Evolutionary conservation across 78 protist genomes (phyloP), one percentile per base, ranked within the genome.

Genomic region (Dictyostelium brefeldianum): DNA sequence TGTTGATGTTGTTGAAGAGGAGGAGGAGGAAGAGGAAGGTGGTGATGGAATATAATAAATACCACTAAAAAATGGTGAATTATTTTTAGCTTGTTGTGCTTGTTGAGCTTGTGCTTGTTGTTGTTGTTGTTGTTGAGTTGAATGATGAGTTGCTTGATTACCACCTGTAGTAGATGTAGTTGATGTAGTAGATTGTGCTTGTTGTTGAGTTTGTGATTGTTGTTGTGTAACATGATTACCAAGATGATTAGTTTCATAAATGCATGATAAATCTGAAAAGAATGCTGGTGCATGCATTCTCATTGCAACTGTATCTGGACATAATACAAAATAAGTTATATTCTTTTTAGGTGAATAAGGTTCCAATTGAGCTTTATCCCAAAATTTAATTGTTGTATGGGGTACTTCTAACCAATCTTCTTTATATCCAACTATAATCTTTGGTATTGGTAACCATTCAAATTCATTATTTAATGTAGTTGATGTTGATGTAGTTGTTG

Each of bases 261-360:
- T 64, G 64, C 75, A 56, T 47, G 84, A 77, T 9, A 87, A 15
- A n/a, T 87, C 93, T 1, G 93, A 77, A 11, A 87, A 87, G 69
- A 87, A 87, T 6, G 84, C 43, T 4, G 83, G 84, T 10, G 54
- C 62, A 57, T 51, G 51, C 2, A 64, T 25, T 46, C 53, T 54
- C 83, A 87, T 59, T 25, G 70, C 62, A 6, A 27, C 62, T 1
- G 85, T 70, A 80, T 87, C 84, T 9, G 93, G 93, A 36, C 84
- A 74, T 9, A 87, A 25, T 7, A 87, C 93, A 87, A 75, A 87
- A 50, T 87, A 87, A 31, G 93, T 77, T 11, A 87, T 87, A 87
- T 87, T 87, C 84, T 87, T 87, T 41, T 87, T 87, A 31, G 93
- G 93, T n/a, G 93, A 87, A 51, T 87, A 87, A 1, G 93, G 93